These are phyloP conservation scores for Coemansia sp. DNA, from an alignment of 192 early-diverging fungal species.

Conservation along the genomic window DNA sequence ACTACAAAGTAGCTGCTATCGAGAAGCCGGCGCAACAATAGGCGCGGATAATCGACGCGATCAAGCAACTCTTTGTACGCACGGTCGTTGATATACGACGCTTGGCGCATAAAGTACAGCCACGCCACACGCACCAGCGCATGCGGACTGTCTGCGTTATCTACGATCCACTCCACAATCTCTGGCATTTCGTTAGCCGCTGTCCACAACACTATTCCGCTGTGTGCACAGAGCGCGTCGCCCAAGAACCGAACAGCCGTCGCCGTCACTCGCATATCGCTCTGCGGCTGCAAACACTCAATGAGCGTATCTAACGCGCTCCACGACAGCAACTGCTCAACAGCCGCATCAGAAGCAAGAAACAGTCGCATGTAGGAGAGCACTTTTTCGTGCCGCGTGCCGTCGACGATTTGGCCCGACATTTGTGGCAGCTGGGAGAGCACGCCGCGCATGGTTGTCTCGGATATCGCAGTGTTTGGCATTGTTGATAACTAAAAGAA, in stretches of 20 bases:
- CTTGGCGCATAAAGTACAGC: constrained; percentile 35
- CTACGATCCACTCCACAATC: constrained; percentile 19
- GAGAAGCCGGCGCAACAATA: constrained; percentile 25
- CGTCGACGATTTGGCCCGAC: constrained; percentile 72
- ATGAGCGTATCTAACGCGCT: neutral
- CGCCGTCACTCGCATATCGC: constrained; percentile 38
- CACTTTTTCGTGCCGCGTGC: constrained; percentile 74
- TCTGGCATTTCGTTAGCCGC: neutral
- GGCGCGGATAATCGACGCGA: constrained; percentile 17
- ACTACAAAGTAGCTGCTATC: constrained; percentile 47
- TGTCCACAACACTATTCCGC: neutral
- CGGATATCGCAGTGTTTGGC: constrained; percentile 41
- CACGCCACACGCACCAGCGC: constrained; percentile 37
- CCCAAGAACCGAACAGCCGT: constrained; percentile 43
- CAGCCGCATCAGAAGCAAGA: constrained; percentile 14
- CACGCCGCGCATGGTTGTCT: constrained; percentile 46
- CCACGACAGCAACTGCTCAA: constrained; percentile 24
- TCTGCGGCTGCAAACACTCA: constrained; percentile 16
- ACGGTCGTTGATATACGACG: constrained; percentile 2
- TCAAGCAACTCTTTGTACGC: neutral
- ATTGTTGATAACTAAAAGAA: constrained; percentile 8
- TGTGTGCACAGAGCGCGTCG: constrained; percentile 5
- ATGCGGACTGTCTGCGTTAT: constrained; percentile 36
- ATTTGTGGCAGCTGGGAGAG: constrained; percentile 62
- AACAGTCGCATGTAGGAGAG: constrained; percentile 60